Conservation (phyloP, 2,329 filamentous ascomycete species). For the Phoma sp. region DNA sequence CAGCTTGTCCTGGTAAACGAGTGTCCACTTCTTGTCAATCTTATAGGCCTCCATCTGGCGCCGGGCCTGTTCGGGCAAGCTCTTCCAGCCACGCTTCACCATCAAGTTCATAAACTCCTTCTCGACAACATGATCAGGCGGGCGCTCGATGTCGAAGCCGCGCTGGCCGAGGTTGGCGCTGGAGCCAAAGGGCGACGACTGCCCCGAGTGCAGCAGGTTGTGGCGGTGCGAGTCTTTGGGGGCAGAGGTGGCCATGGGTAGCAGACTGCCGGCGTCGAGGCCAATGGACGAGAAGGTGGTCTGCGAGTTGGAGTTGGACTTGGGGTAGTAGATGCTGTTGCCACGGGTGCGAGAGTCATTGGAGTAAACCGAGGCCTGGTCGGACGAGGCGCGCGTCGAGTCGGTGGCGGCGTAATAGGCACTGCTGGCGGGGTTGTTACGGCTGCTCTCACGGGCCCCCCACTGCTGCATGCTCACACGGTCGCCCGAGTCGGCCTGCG, state of each 20-base stretch:
- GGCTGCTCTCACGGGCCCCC: slow-evolving; percentile 55
- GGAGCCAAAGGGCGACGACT: slow-evolving; percentile 54
- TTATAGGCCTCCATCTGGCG: slow-evolving; percentile 97
- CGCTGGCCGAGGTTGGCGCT: slow-evolving; percentile 59
- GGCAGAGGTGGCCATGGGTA: slow-evolving; percentile 46
- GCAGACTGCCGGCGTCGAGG: slow-evolving; percentile 47
- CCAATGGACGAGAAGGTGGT: slow-evolving; percentile 55
- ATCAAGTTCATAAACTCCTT: slow-evolving; percentile 92
- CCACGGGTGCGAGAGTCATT: slow-evolving; percentile 64
- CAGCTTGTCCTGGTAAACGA: slow-evolving; percentile 92
- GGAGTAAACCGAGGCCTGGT: slow-evolving; percentile 70
- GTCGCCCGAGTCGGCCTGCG: slow-evolving; percentile 68
- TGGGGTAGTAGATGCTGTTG: slow-evolving; percentile 57
- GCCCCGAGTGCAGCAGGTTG: slow-evolving; percentile 48
- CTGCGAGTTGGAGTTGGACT: slow-evolving; percentile 57
- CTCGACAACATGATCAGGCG: slow-evolving; percentile 81
- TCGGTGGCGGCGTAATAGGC: slow-evolving; percentile 33
- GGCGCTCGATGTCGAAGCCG: slow-evolving; percentile 70
- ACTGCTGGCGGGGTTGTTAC: slow-evolving; percentile 16
- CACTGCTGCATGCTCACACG: slow-evolving; percentile 79
- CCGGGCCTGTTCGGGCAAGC: slow-evolving; percentile 90
- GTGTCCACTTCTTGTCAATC: slow-evolving; percentile 93
- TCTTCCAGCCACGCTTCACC: slow-evolving; percentile 98
- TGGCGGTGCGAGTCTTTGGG: slow-evolving; percentile 52
- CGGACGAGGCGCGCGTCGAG: slow-evolving; percentile 63